Base-by-base conservation (phyloP, 2,329 filamentous ascomycete species). In the Nigrospora sphaerica region DNA sequence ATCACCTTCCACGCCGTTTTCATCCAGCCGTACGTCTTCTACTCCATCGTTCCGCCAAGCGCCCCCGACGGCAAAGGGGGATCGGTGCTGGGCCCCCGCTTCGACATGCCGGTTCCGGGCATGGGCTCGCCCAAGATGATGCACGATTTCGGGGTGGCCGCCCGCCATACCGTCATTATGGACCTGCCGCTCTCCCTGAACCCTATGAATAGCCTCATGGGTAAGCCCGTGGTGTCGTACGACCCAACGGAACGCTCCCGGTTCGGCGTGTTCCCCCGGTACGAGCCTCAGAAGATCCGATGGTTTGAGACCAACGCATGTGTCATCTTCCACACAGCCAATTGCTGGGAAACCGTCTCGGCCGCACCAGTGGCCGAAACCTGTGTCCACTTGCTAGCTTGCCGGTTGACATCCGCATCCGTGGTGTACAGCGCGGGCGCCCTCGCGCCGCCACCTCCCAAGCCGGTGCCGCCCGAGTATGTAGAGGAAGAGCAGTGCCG, bases 141-240 rank as follows among this genome's bases (percentile, higher is more conserved):
- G 82, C 85, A 88, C 57, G 84, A 88, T 59, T 88, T 87, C 62
- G 84, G 84, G 13, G 83, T 83, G 2, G 85, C 83, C 2, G 70
- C 65, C 6, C 61, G 58, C 6, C 74, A 86, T 54, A 85, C 83
- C 0, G 65, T 87, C 34, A 85, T 88, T 46, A 74, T 88, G 64
- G 84, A 88, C 55, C 68, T 87, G 11, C 85, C 85, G 0, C 67
- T 88, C 0, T 79, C 77, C 0, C 66, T 88, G 1, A 77, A 86
- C 48, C 82, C 83, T 0, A 58, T 80, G 36, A 85, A 85, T 48
- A 67, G 82, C 28, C 57, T 75, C 1, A 75, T 67, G 47, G 78
- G 77, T 50, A 69, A 69, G 41, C 76, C 79, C 3, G 73, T 79
- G 0, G 71, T 87, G 2, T 68, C 71, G 4, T 87, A 84, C 53